Base-by-base conservation (phyloP, 495 filamentous ascomycete species). In the Pyrenopolyporus hunteri region DNA sequence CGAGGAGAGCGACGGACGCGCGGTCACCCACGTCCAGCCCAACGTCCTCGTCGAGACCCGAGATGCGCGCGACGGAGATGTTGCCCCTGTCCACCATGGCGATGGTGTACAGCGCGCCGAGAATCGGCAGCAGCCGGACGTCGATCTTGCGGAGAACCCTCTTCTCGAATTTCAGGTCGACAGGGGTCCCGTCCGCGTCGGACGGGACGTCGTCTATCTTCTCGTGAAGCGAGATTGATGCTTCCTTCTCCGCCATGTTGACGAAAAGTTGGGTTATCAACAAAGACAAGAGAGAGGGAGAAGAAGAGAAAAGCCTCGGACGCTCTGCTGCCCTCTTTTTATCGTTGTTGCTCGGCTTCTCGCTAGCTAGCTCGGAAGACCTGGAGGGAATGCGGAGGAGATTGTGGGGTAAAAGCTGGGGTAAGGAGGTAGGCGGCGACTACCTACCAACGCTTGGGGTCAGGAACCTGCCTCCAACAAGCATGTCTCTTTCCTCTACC, bases 131-230 rank as follows among this genome's bases (percentile, higher is more conserved):
- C 0, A 91, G 73, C 16, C 78, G 77, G 44, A 74, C 64, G 68
- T 91, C 89, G 9, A 91, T 70, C 64, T 88, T 91, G 22, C 87
- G 76, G 0, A 91, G 62, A 13, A 64, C 62, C n/a, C 62, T 13
- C 49, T 56, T 64, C 37, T 64, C 62, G 55, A 64, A 64, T 29
- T 59, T 64, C 20, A 44, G 10, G 36, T 64, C 62, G 44, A 26
- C 36, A 17, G 47, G 22, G 11, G 10, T 11, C 1, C 10, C 42
- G 2, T 36, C 47, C 13, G 33, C 9, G n/a, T 35, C 14, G 11
- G 45, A 33, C 22, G 33, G 36, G 23, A 39, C 0, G 28, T 7
- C 32, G 48, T 9, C 59, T 40, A n/a, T 55, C 26, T 59, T 56
- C 55, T 64, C 62, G 55, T 64, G 54, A 4, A 59, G 62, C 16